Conservation (phyloP, 352 stramenopile species). For the Lagenidium giganteum region DNA sequence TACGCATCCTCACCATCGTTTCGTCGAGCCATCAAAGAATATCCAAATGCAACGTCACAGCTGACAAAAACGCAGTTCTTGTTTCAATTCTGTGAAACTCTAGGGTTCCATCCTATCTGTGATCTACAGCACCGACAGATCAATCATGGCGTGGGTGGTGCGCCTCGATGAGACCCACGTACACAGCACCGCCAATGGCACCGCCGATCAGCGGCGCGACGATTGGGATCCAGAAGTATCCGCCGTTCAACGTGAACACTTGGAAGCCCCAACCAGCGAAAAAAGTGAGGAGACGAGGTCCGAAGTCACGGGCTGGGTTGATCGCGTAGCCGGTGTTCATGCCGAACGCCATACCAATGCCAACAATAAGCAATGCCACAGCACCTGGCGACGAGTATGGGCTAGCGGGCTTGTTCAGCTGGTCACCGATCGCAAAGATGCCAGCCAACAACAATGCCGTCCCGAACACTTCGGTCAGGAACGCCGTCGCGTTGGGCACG, state of each 20-base stretch:
- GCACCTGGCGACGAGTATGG: constrained; percentile 25
- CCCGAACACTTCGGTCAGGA: constrained; percentile 45
- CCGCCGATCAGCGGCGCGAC: constrained; percentile 34
- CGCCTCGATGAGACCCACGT: constrained; percentile 35
- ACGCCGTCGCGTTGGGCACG: constrained; percentile 30
- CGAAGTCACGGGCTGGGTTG: constrained; percentile 58
- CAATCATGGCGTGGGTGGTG: constrained; percentile 39
- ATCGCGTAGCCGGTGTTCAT: constrained; percentile 48
- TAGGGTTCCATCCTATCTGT: no score
- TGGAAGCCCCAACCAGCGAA: constrained; percentile 34
- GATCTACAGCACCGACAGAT: no score
- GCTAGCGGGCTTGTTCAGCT: constrained; percentile 36
- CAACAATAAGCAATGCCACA: constrained; percentile 43
- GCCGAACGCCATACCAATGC: constrained; percentile 53
- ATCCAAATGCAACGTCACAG: no score
- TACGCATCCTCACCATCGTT: no score
- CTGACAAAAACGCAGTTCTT: no score
- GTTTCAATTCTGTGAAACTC: no score
- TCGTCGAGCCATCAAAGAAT: no score
- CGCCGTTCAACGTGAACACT: constrained; percentile 35
- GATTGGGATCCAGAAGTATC: constrained; percentile 58
- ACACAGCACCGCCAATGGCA: constrained; percentile 28
- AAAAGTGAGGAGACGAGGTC: constrained; percentile 35
- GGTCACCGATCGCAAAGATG: constrained; percentile 45
- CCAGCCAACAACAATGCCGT: constrained; percentile 35